Evolutionary conservation across 2,329 filamentous ascomycete genomes (phyloP), one percentile per base, ranked within the genome.

Genomic region (Ceratocystis colombiana): DNA sequence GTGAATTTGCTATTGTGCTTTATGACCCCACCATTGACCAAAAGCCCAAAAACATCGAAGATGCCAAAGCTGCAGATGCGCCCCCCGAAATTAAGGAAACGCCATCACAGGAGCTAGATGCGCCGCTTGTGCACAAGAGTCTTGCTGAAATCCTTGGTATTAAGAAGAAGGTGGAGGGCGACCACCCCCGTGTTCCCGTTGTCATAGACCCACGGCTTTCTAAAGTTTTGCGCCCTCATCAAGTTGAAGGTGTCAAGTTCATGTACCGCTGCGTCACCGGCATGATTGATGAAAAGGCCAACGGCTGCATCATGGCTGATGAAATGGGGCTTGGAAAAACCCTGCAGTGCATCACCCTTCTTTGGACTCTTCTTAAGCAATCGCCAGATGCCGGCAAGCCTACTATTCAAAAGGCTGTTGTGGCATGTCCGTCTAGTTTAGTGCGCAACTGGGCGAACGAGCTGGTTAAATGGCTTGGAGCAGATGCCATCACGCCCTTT

Each of bases 251-350:
- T 72, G 94, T 99, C 69, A 96, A 94, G 78, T 99, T 99, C 75
- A 86, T 99, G 80, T 99, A 97, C 76, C 84, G 85, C 70, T 96
- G 90, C 72, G 91, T 94, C 5, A 97, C 93, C 1, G 94, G 94
- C n/a, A 82, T 97, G 81, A 89, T 97, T 66, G 94, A 97, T 71
- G 83, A 88, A 46, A 93, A 93, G 71, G 94, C 94, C 62, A 89
- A 96, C 74, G 94, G 94, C 1, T 99, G 94, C 76, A 99, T 99
- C 74, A 99, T 99, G 94, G 94, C 94, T 64, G 94, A 99, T 74
- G 94, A 96, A 74, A 99, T 99, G 94, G 94, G 94, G 71, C 79
- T 99, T 37, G 94, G 94, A 66, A 99, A 99, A 78, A 99, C 94
- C 20, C 77, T 99, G 55, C 94, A 99, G 79, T 99, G 94, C 75